phyloP scores from a whole-genome alignment of 257 asterid species.

The Rhazya stricta region DNA sequence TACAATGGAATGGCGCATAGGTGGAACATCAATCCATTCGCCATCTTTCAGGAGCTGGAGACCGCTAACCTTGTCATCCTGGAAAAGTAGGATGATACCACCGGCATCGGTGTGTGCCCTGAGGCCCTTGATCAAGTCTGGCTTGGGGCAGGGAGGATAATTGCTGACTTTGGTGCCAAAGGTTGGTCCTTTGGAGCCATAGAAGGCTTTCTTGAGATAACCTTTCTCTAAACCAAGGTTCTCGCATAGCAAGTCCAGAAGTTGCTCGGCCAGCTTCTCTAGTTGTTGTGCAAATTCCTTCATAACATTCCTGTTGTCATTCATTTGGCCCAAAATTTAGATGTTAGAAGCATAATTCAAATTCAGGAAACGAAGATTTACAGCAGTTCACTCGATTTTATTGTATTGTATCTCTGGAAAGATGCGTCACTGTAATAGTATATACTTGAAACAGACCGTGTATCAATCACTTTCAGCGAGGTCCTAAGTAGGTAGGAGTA shows the following conservation, averaged over 20 bases:
- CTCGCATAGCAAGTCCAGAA: constrained; percentile 63
- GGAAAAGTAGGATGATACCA: constrained; percentile 66
- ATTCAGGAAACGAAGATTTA: background rate
- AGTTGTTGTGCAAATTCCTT: constrained; percentile 53
- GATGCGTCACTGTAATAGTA: background rate
- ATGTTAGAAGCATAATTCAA: background rate
- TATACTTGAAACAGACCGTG: background rate
- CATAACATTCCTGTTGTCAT: constrained; percentile 44
- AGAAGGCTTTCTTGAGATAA: constrained; percentile 55
- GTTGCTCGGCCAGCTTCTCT: constrained; percentile 59
- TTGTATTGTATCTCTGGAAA: background rate
- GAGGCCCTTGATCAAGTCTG: constrained; percentile 70
- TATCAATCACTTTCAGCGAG: constrained; percentile 6
- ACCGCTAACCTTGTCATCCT: constrained; percentile 71
- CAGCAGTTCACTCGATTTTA: background rate
- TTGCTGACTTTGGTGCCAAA: constrained; percentile 76
- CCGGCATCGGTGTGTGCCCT: constrained; percentile 82
- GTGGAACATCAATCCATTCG: constrained; percentile 67
- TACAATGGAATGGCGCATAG: constrained; percentile 69
- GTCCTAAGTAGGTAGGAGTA: constrained; percentile 19
- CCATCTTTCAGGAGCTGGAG: constrained; percentile 71
- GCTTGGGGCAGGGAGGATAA: constrained; percentile 68
- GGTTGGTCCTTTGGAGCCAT: constrained; percentile 58
- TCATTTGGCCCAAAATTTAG: background rate
- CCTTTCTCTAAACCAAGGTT: constrained; percentile 73